These are phyloP conservation scores for Boletus reticuloceps DNA, from an alignment of 768 basidiomycete species.

Conservation along the genomic window DNA sequence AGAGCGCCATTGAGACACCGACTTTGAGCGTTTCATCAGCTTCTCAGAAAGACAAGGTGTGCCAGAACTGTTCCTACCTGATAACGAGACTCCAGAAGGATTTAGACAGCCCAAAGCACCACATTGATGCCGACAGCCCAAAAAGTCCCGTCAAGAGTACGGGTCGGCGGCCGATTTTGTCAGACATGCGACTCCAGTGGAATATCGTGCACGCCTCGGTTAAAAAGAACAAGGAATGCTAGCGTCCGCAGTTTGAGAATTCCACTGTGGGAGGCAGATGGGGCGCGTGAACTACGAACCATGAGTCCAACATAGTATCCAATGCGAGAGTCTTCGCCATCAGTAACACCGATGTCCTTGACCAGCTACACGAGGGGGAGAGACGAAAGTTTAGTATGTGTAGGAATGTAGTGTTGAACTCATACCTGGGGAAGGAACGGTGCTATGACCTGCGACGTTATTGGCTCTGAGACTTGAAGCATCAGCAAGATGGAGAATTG, in stretches of 20 bases:
- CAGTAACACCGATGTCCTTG: conserved; percentile 35
- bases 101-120: conserved; percentile 46
- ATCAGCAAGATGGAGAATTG: conserved; percentile 69
- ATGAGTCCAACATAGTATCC: conserved; percentile 49
- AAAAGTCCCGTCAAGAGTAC: conserved; percentile 44
- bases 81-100: conserved; percentile 43
- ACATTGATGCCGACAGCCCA: conserved; percentile 46
- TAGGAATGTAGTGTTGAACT: not conserved
- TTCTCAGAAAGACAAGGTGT: not conserved
- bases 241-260: not conserved
- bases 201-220: conserved; percentile 47
- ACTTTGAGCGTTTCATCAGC: conserved; percentile 20
- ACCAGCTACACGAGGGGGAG: conserved; percentile 18
- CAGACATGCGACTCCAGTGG: conserved; percentile 50
- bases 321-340: conserved; percentile 43
- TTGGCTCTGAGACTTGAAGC: conserved; percentile 70
- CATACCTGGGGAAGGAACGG: conserved; percentile 67
- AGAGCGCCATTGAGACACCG: conserved; percentile 46
- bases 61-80: conserved; percentile 27
- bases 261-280: not conserved
- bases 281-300: conserved; percentile 29
- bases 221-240: conserved; percentile 51
- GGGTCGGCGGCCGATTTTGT: conserved; percentile 48
- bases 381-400: not conserved
- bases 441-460: conserved; percentile 70